These are phyloP conservation scores for Psilocybe azurescens DNA, from an alignment of 768 basidiomycete genomes.

Conservation along the genomic window DNA sequence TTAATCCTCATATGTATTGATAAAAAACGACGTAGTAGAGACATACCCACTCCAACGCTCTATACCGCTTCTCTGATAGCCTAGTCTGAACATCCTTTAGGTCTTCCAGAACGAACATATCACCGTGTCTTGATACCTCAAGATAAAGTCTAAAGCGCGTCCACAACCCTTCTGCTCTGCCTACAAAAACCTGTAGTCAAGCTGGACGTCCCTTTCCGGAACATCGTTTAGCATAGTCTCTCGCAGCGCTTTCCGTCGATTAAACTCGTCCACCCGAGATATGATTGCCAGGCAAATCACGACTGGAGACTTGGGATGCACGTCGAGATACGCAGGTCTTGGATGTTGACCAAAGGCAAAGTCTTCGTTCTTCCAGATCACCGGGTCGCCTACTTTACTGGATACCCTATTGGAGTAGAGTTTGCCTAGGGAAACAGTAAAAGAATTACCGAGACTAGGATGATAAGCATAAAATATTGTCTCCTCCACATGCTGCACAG, in stretches of 20 bases:
- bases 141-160: neutral
- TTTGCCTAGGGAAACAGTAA: neutral
- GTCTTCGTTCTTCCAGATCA: neutral
- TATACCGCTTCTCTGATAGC: slow-evolving; percentile 5
- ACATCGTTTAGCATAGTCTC: neutral
- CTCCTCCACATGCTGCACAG: neutral
- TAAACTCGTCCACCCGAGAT: slow-evolving; percentile 2
- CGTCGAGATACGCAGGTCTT: neutral
- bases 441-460: neutral
- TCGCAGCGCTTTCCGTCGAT: neutral
- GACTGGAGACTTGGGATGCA: neutral
- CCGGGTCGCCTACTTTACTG: neutral
- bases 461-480: neutral
- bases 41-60: slow-evolving; percentile 3
- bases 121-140: neutral
- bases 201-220: neutral
- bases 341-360: neutral
- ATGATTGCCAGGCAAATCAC: neutral
- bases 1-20: no score
- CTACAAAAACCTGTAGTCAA: slow-evolving; percentile 6
- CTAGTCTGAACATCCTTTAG: neutral
- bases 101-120: neutral
- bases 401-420: neutral
- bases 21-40: neutral
- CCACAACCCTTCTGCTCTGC: neutral